Evolutionary conservation across 148 eudicot species (phyloP).

Genomic region (Heliamphora exappendiculata): DNA sequence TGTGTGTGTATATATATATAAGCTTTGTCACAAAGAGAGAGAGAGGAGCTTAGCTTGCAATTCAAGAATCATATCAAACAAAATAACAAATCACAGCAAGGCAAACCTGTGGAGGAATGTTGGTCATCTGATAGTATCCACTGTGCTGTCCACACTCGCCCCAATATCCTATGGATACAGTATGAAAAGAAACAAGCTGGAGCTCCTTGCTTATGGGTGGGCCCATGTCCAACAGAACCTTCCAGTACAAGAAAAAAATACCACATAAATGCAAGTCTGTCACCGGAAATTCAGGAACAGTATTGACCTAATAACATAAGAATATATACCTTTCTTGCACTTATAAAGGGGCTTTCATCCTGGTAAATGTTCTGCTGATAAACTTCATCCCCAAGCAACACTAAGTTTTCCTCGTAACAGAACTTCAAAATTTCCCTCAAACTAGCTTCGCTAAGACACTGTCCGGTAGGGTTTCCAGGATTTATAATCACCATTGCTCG

Average conservation of each 20-base stretch:
- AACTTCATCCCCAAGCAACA: slow-evolving; percentile 89
- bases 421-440: slow-evolving; percentile 64
- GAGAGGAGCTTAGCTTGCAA: no score
- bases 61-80: no score
- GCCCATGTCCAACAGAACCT: slow-evolving; percentile 94
- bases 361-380: slow-evolving; percentile 97
- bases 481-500: slow-evolving; percentile 99
- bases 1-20: no score
- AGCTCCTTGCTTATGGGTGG: slow-evolving; percentile 70
- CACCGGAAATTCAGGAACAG: not conserved
- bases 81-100: no score
- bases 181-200: slow-evolving; percentile 94
- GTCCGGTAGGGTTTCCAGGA: slow-evolving; percentile 99
- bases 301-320: not conserved
- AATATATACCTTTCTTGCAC: slow-evolving; percentile 74
- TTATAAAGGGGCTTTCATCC: slow-evolving; percentile 91
- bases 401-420: slow-evolving; percentile 74
- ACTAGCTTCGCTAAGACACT: slow-evolving; percentile 87
- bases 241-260: not conserved
- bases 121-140: slow-evolving; percentile 96
- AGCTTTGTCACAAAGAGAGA: no score
- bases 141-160: slow-evolving; percentile 99
- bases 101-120: slow-evolving; percentile 78
- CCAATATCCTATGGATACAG: slow-evolving; percentile 91
- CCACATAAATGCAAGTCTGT: not conserved